phyloP scores from a whole-genome alignment of 805 yeast genomes.

The Myxozyma mucilagina region DNA sequence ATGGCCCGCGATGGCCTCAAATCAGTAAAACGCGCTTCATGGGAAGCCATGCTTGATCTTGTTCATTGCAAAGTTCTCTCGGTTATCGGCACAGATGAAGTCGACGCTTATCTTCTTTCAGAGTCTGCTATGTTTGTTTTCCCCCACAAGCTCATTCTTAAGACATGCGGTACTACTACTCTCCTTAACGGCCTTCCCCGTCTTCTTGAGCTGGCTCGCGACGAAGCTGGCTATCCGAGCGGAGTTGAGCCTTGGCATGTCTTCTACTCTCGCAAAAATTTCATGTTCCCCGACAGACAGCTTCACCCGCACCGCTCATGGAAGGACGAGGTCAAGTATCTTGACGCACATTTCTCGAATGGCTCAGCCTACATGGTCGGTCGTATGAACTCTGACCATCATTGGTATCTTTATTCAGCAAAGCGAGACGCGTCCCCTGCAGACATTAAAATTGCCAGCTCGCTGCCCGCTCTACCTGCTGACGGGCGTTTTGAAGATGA shows the following conservation, averaged over 20 bases:
- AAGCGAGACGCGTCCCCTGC: constrained; percentile 19
- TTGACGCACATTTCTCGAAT: constrained; percentile 62
- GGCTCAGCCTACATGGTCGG: constrained; percentile 79
- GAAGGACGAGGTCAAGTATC: constrained; percentile 72
- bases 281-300: constrained; percentile 90
- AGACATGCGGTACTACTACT: constrained; percentile 96
- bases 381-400: constrained; percentile 70
- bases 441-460: not conserved
- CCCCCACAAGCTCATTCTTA: constrained; percentile 78
- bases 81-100: constrained; percentile 59
- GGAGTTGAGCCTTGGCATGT: constrained; percentile 55
- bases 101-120: constrained; percentile 83
- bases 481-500: constrained; percentile 50
- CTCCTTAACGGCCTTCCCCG: constrained; percentile 73
- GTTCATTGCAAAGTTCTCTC: constrained; percentile 90
- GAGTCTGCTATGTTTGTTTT: constrained; percentile 91
- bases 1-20: constrained; percentile 51
- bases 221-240: constrained; percentile 46
- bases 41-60: constrained; percentile 72
- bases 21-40: constrained; percentile 60
- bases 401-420: constrained; percentile 73
- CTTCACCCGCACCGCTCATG: constrained; percentile 78
- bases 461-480: not conserved
- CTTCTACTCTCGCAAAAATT: constrained; percentile 87
- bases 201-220: constrained; percentile 54